A percentile compares a stretch with the other conserved stretches of the same genome.
Conservation (phyloP, 2,329 filamentous ascomycete species). For the Colletotrichum coccodes region DNA sequence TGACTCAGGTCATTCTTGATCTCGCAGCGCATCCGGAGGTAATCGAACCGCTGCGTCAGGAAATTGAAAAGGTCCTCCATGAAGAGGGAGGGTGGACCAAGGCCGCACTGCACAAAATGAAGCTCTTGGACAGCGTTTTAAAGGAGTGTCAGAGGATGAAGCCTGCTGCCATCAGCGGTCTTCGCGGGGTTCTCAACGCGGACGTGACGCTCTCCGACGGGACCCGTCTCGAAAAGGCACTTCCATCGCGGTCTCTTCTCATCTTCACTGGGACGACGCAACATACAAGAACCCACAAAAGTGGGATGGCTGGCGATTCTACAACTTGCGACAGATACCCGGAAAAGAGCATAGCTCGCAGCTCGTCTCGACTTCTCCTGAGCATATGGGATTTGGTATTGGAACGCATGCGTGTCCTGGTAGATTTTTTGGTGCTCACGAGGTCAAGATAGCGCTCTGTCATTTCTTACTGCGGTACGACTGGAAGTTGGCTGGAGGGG, state of each 20-base stretch:
- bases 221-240: background rate
- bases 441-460: background rate
- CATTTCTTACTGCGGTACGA: background rate
- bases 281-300: background rate
- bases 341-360: conserved; percentile 42
- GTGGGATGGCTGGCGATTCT: conserved; percentile 9
- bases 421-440: background rate
- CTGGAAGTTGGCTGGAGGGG: background rate
- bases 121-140: conserved; percentile 52
- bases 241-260: background rate
- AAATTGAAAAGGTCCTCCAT: conserved; percentile 47
- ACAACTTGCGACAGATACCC: conserved; percentile 14
- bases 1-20: conserved; percentile 51
- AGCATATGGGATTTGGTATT: conserved; percentile 48
- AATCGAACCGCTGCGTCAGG: conserved; percentile 52
- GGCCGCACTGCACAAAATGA: conserved; percentile 48
- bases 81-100: conserved; percentile 47
- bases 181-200: background rate
- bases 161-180: conserved; percentile 10
- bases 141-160: conserved; percentile 48
- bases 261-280: conserved; percentile 9
- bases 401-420: conserved; percentile 35
- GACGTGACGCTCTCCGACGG: conserved; percentile 19
- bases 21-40: conserved; percentile 50
- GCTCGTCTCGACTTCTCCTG: conserved; percentile 50